A percentile compares a stretch with the other conserved stretches of the same genome.
Evolutionary conservation across 805 yeast species (phyloP).

Genomic region (Metschnikowia arizonensis): DNA sequence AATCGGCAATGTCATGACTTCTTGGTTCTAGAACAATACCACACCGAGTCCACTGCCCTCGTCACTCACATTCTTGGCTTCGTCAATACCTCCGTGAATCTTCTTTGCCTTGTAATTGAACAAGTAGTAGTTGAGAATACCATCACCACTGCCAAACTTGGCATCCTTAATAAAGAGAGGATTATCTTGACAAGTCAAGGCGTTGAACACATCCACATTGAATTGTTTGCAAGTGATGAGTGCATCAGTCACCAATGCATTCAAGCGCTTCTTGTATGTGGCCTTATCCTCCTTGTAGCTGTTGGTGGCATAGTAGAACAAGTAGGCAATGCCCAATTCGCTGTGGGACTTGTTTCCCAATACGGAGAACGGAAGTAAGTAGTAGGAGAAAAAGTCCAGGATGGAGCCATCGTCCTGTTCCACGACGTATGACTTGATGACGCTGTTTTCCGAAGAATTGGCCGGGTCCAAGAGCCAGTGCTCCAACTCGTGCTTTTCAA

Average conservation of each 20-base stretch:
- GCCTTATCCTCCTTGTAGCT: conserved; percentile 26
- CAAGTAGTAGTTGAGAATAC: conserved; percentile 81
- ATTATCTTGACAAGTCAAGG: conserved; percentile 87
- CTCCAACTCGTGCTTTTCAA: conserved; percentile 60
- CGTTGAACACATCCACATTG: conserved; percentile 88
- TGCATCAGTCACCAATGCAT: conserved; percentile 64
- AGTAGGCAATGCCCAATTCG: conserved; percentile 78
- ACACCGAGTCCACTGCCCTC: conserved; percentile 84
- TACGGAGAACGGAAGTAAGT: conserved; percentile 82
- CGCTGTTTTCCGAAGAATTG: conserved; percentile 30
- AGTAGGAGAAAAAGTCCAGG: conserved; percentile 88
- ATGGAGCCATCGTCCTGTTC: conserved; percentile 58
- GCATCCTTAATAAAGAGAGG: conserved; percentile 73
- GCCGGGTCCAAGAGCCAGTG: conserved; percentile 75
- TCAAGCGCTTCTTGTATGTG: conserved; percentile 55
- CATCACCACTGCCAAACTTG: conserved; percentile 93
- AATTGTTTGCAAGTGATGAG: conserved; percentile 64
- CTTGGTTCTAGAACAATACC: conserved; percentile 60
- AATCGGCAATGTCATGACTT: no score
- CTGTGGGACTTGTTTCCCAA: conserved; percentile 59
- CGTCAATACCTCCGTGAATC: conserved; percentile 73
- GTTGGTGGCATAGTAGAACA: conserved; percentile 84
- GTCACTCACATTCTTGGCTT: conserved; percentile 48
- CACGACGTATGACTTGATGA: conserved; percentile 76
- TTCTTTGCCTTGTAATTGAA: conserved; percentile 87